Conservation (phyloP, 2,329 filamentous ascomycete genomes). For the Ceratocystis harringtonii region DNA sequence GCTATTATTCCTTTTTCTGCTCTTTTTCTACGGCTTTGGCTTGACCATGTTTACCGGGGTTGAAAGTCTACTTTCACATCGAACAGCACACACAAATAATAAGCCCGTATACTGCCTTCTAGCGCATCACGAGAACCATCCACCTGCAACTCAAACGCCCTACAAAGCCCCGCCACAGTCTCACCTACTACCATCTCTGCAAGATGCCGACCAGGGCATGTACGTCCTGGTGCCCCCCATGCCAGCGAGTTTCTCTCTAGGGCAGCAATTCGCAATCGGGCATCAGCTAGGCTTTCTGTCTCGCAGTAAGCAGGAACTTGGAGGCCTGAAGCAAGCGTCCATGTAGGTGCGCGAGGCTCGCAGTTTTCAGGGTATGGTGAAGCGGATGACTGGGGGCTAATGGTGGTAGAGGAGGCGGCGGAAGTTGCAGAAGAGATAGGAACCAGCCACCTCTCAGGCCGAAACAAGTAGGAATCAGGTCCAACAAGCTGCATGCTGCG, state of each 20-base stretch:
- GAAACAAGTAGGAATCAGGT: slow-evolving; percentile 28
- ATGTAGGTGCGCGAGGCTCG: neutral
- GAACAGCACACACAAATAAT: slow-evolving; percentile 16
- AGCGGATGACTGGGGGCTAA: neutral
- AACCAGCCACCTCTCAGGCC: slow-evolving; percentile 33
- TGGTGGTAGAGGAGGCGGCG: neutral
- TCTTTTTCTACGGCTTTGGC: neutral
- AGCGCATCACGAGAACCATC: slow-evolving; percentile 23
- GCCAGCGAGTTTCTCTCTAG: slow-evolving; percentile 33
- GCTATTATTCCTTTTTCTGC: neutral
- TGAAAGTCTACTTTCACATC: slow-evolving; percentile 5
- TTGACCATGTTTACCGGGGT: neutral
- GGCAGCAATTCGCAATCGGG: slow-evolving; percentile 25
- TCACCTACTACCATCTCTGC: slow-evolving; percentile 37
- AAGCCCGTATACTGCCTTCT: slow-evolving; percentile 6
- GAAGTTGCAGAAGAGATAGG: neutral
- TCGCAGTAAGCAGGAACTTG: neutral
- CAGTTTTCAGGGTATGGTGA: neutral
- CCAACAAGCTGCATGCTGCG: slow-evolving; percentile 37
- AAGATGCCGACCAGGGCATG: slow-evolving; percentile 36
- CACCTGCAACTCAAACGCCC: slow-evolving; percentile 29
- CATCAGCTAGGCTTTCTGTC: slow-evolving; percentile 19
- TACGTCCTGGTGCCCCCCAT: slow-evolving; percentile 37
- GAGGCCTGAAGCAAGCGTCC: slow-evolving; percentile 8
- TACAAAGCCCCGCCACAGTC: slow-evolving; percentile 28